Evolutionary conservation across 1,284 basidiomycete species (phyloP), one percentile per base, ranked within the genome.

Genomic region (Pseudozyma sp.): DNA sequence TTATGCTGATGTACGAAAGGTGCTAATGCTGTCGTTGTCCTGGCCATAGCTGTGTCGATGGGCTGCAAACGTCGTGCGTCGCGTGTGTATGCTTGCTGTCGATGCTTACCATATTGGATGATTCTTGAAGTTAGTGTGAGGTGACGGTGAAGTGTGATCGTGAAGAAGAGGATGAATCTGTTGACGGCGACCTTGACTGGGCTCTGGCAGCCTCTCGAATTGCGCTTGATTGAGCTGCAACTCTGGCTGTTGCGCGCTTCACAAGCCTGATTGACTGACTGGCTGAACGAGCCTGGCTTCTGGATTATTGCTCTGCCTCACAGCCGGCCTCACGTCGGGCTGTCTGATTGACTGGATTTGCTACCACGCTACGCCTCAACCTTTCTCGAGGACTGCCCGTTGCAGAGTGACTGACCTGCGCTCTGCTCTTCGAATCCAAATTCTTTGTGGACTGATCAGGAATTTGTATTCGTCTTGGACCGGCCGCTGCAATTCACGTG

Each of bases 21-120:
- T 44, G 43, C 7, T 54, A 54, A 9, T 58, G 50, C 13, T 51
- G 53, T 34, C 59, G 66, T 24, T 24, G 24, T 24, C 24, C 24
- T 24, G 24, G 24, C 24, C 24, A 24, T 42, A 48, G 56, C 55
- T 67, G 68, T 35, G 51, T 53, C 33, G 30, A 54, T 50, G 4
- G 52, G 43, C 35, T 33, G 40, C 33, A 30, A 33, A 43, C 34
- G 57, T 37, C 54, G 44, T 49, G 6, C 50, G 52, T 44, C 11
- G 48, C n/a, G n/a, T 24, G 17, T 19, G n/a, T 24, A 8, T 52
- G 53, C 19, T 47, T 6, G 14, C 30, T 48, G 67, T 52, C 51
- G 72, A 75, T 57, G 72, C 68, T 70, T 70, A 67, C 64, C 68
- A 75, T 70, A 34, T 70, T 70, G 68, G 54, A 57, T 65, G 59